Conservation (phyloP, 768 basidiomycete genomes). For the Termitomyces sp. region DNA sequence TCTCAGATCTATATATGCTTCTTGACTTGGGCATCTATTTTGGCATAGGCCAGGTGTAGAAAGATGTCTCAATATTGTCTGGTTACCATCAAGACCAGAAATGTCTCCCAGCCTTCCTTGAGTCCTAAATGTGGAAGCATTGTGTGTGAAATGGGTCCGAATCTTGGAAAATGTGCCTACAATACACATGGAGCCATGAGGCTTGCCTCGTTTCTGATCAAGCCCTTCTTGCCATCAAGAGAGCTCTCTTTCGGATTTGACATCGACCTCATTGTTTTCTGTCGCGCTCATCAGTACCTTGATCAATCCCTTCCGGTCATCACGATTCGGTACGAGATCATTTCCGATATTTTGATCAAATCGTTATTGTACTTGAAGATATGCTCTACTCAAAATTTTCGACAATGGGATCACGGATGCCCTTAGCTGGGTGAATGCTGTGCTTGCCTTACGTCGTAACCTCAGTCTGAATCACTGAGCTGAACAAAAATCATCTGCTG, state of each 20-base stretch:
- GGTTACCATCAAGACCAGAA: background rate
- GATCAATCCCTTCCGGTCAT: background rate
- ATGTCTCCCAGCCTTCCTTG: background rate
- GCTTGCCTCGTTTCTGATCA: conserved; percentile 12
- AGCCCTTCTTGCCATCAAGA: too few relatives aligned
- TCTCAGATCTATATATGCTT: background rate
- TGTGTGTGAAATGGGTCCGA: background rate
- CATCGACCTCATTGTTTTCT: background rate
- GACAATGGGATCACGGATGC: background rate
- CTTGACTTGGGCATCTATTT: background rate
- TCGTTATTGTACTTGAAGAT: background rate
- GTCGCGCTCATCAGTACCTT: background rate
- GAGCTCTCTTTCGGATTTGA: background rate
- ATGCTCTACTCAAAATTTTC: background rate
- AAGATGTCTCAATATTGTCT: background rate
- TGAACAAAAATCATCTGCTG: background rate
- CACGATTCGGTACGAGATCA: background rate
- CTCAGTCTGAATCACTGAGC: background rate
- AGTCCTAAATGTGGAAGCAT: background rate
- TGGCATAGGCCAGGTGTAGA: background rate
- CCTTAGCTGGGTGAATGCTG: background rate
- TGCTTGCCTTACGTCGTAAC: background rate
- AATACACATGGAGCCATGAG: conserved; percentile 1
- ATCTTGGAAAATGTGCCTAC: background rate
- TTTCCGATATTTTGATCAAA: background rate